These are phyloP conservation scores for Liriodendron chinense DNA, from an alignment of 164 flowering plant species.

Conservation along the genomic window DNA sequence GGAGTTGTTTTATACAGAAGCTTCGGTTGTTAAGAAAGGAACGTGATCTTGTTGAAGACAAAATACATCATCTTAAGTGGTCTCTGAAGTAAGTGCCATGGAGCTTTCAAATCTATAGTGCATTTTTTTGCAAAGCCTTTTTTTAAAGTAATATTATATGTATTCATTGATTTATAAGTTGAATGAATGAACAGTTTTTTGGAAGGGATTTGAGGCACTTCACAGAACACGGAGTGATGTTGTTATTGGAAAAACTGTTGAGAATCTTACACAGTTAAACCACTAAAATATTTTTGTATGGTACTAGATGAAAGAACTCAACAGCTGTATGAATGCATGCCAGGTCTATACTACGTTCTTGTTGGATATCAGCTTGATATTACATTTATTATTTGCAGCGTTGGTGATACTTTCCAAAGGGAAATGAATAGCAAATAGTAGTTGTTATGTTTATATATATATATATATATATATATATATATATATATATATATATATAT, in stretches of 20 bases:
- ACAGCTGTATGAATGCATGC: background rate
- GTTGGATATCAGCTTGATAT: too few species aligned
- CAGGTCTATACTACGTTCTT: too few species aligned
- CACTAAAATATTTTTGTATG: background rate
- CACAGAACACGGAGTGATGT: background rate
- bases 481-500: too few species aligned
- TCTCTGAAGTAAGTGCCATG: slow-evolving; percentile 56
- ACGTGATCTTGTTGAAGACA: slow-evolving; percentile 81
- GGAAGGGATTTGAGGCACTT: background rate
- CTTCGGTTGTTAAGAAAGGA: slow-evolving; percentile 56
- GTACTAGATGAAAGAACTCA: background rate
- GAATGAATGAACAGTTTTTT: background rate
- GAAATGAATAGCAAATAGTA: too few species aligned
- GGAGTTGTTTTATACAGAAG: slow-evolving; percentile 32
- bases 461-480: too few species aligned
- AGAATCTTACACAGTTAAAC: background rate
- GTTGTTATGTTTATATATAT: too few species aligned
- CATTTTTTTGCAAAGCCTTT: too few species aligned
- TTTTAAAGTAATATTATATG: too few species aligned
- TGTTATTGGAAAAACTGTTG: background rate
- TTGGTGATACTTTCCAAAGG: background rate
- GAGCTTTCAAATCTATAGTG: background rate
- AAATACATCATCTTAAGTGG: slow-evolving; percentile 86
- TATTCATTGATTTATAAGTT: background rate
- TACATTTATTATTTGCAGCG: background rate